phyloP scores from a whole-genome alignment of 257 asterid genomes.

The Rehmannia glutinosa region DNA sequence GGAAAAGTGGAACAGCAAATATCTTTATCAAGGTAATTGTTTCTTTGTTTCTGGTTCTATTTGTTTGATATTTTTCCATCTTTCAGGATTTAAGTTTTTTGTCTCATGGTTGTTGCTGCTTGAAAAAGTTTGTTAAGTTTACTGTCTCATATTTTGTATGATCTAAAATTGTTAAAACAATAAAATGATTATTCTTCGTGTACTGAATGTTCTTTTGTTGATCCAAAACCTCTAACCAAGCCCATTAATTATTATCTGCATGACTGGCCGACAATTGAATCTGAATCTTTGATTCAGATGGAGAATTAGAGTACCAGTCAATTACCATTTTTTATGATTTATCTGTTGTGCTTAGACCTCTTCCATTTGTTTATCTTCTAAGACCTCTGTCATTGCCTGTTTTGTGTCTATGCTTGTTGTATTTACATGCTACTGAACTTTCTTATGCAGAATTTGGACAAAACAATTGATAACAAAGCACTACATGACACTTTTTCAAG shows the following conservation, averaged over 20 bases:
- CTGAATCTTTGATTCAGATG: constrained; percentile 8
- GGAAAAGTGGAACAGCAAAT: constrained; percentile 71
- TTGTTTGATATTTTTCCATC: not conserved
- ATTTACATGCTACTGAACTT: not conserved
- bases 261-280: not conserved
- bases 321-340: not conserved
- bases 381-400: not conserved
- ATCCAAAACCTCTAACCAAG: too few relatives aligned
- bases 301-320: not conserved
- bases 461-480: constrained; percentile 55
- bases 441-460: constrained; percentile 46
- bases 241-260: not conserved
- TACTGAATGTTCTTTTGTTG: not conserved
- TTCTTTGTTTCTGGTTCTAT: not conserved
- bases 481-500: constrained; percentile 56
- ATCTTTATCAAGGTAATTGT: constrained; percentile 62
- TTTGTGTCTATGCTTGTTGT: not conserved
- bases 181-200: not conserved
- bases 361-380: not conserved
- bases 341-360: not conserved
- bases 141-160: not conserved
- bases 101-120: not conserved
- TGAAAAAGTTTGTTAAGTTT: not conserved
- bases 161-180: not conserved
- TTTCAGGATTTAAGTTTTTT: not conserved